Base-by-base conservation (phyloP, 257 asterid species). In the Thymus quinquecostatus region DNA sequence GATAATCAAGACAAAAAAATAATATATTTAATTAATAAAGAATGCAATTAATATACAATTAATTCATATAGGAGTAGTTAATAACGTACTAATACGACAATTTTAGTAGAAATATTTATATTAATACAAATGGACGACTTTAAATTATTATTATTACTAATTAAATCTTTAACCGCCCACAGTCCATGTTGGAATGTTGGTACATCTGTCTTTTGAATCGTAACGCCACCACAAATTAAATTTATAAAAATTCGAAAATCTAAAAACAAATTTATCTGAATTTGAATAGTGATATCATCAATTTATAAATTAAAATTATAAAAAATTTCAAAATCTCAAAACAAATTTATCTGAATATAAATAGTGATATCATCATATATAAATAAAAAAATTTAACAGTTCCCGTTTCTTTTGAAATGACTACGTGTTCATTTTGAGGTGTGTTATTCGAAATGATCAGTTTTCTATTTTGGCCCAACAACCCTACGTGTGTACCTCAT, bases 81-180 rank as follows among this genome's bases (percentile, higher is more conserved):
- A 1, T 34, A 34, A 3, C 13, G 56, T n/a, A 59, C 7, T 60
- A 13, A 36, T 12, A 61, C 43, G 47, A 34, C 50, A 61, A 36
- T 13, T 60, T 60, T 60, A 34, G 3, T 9, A 60, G 32, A 13
- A 38, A 38, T 60, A 38, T 21, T 21, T 21, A 21, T 21, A 12
- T 60, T 6, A 1, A 41, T 34, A 21, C 21, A 21, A 60, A 48
- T 8, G 12, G 51, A 61, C 30, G 67, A 40, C 21, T 61, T 61
- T 4, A 38, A 4, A 4, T 38, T 4, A 38, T 38, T 38, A 34
- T 34, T 34, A 61, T 61, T 61, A 61, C 34, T 14, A 21, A 21
- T 21, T 21, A 40, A 61, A 61, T 40, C 68, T 41, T 40, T 8
- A 62, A 62, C 68, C 53, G 51, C 36, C 68, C 68, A 27, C 54